These are phyloP conservation scores for Aspergillus flavus DNA, from an alignment of 2,329 filamentous ascomycete genomes.

Conservation along the genomic window DNA sequence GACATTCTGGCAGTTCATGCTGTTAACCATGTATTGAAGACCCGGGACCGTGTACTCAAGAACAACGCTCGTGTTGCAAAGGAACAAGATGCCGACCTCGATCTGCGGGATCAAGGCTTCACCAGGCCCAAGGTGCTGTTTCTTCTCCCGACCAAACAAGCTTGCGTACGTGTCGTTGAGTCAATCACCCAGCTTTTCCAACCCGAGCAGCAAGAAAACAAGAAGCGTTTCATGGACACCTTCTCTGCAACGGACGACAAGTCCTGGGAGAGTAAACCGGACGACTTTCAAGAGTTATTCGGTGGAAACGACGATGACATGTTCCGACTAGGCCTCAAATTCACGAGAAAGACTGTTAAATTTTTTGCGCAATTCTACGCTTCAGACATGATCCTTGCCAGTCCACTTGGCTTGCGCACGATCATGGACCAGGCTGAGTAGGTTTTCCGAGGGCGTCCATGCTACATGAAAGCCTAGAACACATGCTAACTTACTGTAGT, in stretches of 20 bases:
- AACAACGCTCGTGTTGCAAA: constrained; percentile 80
- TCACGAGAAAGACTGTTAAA: constrained; percentile 93
- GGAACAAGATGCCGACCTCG: constrained; percentile 66
- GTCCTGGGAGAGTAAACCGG: constrained; percentile 73
- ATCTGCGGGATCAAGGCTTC: constrained; percentile 90
- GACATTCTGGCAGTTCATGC: constrained; percentile 78
- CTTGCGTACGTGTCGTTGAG: constrained; percentile 77
- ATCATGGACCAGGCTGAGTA: constrained; percentile 80
- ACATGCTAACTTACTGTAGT: constrained; percentile 29
- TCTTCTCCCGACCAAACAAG: constrained; percentile 83
- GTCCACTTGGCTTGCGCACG: constrained; percentile 84
- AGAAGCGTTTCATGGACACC: constrained; percentile 84
- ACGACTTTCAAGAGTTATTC: constrained; percentile 87
- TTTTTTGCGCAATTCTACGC: constrained; percentile 95
- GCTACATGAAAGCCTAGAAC: neutral
- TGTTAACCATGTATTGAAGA: constrained; percentile 91
- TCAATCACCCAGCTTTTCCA: constrained; percentile 74
- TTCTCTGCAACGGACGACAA: constrained; percentile 72
- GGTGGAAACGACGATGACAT: constrained; percentile 96
- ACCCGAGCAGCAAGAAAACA: constrained; percentile 92
- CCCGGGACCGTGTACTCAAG: constrained; percentile 86
- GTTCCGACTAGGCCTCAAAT: constrained; percentile 94
- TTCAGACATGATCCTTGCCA: constrained; percentile 91
- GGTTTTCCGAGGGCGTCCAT: constrained; percentile 23
- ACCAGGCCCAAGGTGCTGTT: constrained; percentile 92